Base-by-base conservation (phyloP, 306 rosid species). In the Trifolium fragiferum region DNA sequence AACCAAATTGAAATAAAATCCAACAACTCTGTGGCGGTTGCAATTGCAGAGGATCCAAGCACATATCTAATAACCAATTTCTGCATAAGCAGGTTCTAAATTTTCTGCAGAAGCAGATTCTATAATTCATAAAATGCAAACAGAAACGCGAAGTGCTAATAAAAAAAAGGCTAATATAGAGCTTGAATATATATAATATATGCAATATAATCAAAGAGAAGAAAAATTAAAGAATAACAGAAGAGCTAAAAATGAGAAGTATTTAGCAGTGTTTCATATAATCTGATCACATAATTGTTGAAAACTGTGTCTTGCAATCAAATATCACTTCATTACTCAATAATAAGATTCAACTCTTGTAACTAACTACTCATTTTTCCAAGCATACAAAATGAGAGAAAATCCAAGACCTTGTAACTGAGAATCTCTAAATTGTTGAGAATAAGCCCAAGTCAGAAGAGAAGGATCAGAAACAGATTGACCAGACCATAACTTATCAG, bases 371-470 rank as follows among this genome's bases (percentile, higher is more conserved):
- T 92, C 99, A 82, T 78, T 83, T 82, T 84, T 92, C 96, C 99
- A 90, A 78, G 97, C 99, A 84, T 88, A 85, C 86, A 94, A 84
- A 71, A 86, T 55, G 33, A 92, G 89, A 50, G 99, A 88, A 82
- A 94, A 94, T 33, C 90, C 97, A 78, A 79, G 82, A 69, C 87
- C 90, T 75, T 87, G 90, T 77, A 84, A 76, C 75, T 88, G 86
- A n/a, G 83, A 80, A 61, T 88, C 90, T 40, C 73, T 85, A 21
- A 86, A 51, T 54, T 86, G 89, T 74, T 79, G 85, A 74, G 97
- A 85, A 78, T 70, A 81, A 40, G 93, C 86, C 93, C 87, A 82
- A 18, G 61, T 78, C 43, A 82, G 30, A 59, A 81, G 82, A 46
- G 89, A 80, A 68, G 90, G 82, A 83, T 87, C 89, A 3, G 83